These are phyloP conservation scores for Diaporthe caulivora DNA, from an alignment of 2,329 filamentous ascomycete genomes.

Conservation along the genomic window DNA sequence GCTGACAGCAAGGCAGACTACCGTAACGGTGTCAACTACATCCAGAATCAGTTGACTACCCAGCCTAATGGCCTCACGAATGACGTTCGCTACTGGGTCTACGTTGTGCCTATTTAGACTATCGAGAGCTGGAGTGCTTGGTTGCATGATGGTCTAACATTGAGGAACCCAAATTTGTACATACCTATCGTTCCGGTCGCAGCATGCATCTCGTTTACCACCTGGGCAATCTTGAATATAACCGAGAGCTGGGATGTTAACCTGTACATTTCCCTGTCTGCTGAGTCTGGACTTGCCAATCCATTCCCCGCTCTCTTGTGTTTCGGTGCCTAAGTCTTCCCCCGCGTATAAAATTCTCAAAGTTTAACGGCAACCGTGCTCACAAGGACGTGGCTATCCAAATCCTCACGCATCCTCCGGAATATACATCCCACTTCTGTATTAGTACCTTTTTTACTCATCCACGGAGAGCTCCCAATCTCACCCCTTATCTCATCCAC, in stretches of 20 bases:
- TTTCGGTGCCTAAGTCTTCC: no score
- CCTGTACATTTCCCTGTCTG: background rate
- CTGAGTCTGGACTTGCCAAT: background rate
- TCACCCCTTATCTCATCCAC: no score
- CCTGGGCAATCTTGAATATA: no score
- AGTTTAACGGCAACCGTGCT: no score
- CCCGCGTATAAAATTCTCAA: no score
- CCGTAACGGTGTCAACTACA: slow-evolving; percentile 13
- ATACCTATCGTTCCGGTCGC: background rate
- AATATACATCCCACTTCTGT: no score
- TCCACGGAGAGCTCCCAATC: no score
- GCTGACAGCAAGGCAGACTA: background rate
- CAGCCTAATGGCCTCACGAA: slow-evolving; percentile 10
- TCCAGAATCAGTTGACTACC: slow-evolving; percentile 2
- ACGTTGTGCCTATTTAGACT: slow-evolving; percentile 1
- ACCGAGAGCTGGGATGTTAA: no score
- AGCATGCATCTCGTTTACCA: background rate
- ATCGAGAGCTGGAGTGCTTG: background rate
- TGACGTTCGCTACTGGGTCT: slow-evolving; percentile 15
- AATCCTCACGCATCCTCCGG: no score
- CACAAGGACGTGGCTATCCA: no score
- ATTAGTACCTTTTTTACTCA: no score
- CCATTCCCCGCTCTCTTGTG: no score
- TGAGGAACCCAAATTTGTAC: background rate
- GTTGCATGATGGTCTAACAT: background rate